Percentiles rank a stretch among this genome's conserved stretches.
These are phyloP conservation scores for Baorangia bicolor DNA, from an alignment of 768 basidiomycete species.

Conservation along the genomic window DNA sequence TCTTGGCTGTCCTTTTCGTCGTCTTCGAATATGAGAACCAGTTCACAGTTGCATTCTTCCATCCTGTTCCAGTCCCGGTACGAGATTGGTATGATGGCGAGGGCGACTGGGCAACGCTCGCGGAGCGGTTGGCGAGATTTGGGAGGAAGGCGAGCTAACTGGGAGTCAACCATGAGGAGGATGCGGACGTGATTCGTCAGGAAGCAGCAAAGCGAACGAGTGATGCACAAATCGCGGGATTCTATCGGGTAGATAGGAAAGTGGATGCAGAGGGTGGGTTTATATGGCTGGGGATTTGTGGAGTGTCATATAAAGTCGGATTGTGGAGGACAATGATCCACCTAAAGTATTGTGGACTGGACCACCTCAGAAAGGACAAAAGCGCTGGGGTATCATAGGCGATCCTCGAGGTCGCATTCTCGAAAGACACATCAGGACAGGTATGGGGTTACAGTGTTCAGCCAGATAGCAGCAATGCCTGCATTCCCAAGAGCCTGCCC, in stretches of 20 bases:
- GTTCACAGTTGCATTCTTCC: not conserved
- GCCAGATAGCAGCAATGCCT: too few relatives aligned
- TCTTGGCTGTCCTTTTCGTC: not conserved
- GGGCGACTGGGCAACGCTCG: conserved; percentile 5
- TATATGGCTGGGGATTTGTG: not conserved
- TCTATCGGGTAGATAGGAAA: not conserved
- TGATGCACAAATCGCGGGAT: not conserved
- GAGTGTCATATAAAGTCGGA: not conserved
- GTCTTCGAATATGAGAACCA: conserved; percentile 7
- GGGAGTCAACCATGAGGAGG: not conserved
- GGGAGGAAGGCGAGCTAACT: not conserved
- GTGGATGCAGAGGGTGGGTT: not conserved
- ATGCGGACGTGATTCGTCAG: not conserved
- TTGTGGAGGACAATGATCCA: not conserved
- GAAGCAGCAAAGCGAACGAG: not conserved
- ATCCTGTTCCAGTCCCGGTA: not conserved
- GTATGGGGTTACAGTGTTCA: too few relatives aligned
- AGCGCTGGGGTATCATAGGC: not conserved
- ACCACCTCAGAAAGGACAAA: not conserved
- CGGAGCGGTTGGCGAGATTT: conserved; percentile 1
- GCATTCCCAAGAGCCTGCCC: too few relatives aligned
- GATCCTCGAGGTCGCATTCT: not conserved
- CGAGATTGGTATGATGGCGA: conserved; percentile 11
- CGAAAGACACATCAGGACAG: too few relatives aligned
- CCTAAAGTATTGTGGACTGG: not conserved